Conservation (phyloP, 2,329 filamentous ascomycete genomes). For the Colletotrichum australisinense region DNA sequence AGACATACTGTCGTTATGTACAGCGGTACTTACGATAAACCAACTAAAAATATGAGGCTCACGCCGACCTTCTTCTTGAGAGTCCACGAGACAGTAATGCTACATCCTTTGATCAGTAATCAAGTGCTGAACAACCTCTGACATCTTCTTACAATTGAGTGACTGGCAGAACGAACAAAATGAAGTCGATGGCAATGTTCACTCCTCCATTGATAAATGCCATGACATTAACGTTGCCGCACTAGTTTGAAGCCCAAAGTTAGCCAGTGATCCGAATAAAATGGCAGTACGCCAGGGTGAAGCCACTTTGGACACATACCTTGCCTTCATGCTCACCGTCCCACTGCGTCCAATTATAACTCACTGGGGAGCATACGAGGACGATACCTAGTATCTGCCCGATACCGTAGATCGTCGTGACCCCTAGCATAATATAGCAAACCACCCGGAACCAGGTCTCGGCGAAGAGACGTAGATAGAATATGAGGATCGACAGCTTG, state of each 20-base stretch:
- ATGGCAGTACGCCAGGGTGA: not conserved
- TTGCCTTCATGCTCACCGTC: constrained; percentile 8
- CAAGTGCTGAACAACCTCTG: no score
- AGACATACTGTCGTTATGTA: accelerated
- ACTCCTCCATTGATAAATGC: constrained; percentile 6
- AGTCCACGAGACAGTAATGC: constrained; percentile 22
- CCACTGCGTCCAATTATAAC: constrained; percentile 23
- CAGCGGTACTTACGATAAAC: not conserved
- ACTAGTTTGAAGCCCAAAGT: not conserved
- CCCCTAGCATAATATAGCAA: not conserved
- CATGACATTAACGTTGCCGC: not conserved
- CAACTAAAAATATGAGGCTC: constrained; percentile 23
- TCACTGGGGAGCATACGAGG: not conserved
- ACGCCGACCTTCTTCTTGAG: constrained; percentile 10
- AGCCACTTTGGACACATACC: not conserved
- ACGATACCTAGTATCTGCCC: constrained; percentile 8
- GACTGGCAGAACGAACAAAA: constrained; percentile 17
- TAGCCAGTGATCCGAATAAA: not conserved
- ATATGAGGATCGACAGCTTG: constrained; percentile 18
- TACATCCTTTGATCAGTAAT: not conserved
- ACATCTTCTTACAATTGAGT: constrained; percentile 20
- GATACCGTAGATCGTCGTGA: not conserved
- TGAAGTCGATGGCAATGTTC: constrained; percentile 17
- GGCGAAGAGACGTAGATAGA: constrained; percentile 17
- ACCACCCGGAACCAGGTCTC: constrained; percentile 9